Conservation (phyloP, 1,284 basidiomycete species). For the Termitomyces sp. region DNA sequence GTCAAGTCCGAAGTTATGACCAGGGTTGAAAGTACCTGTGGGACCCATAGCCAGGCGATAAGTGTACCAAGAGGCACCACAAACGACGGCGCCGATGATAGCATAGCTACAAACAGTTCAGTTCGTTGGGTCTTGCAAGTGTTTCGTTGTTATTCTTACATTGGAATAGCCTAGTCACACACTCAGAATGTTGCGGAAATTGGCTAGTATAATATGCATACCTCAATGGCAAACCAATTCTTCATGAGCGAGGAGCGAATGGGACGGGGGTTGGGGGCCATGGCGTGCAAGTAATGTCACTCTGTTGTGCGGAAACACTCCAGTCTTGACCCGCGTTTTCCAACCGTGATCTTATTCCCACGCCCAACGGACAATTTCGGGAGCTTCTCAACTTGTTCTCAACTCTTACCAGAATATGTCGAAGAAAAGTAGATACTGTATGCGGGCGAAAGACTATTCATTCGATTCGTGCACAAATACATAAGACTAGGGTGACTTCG, state of each 20-base stretch:
- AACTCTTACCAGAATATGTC: too few species aligned
- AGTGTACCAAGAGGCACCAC: slow-evolving; percentile 69
- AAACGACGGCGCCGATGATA: slow-evolving; percentile 61
- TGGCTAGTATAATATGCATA: slow-evolving; percentile 26
- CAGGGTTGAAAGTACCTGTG: slow-evolving; percentile 42
- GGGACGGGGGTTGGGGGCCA: slow-evolving; percentile 19
- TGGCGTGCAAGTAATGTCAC: slow-evolving; percentile 9
- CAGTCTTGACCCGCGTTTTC: slow-evolving; percentile 2
- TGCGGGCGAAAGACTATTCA: background rate
- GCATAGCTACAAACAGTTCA: slow-evolving; percentile 48
- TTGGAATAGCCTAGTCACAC: slow-evolving; percentile 62
- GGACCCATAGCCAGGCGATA: slow-evolving; percentile 68
- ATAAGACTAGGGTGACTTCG: slow-evolving; percentile 24
- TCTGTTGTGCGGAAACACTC: slow-evolving; percentile 5
- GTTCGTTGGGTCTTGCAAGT: slow-evolving; percentile 1
- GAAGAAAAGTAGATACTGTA: background rate
- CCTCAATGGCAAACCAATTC: slow-evolving; percentile 82
- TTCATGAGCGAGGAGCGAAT: slow-evolving; percentile 49
- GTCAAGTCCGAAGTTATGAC: background rate
- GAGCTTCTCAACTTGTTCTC: too few species aligned
- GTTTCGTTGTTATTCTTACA: slow-evolving; percentile 44
- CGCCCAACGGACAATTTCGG: slow-evolving; percentile 26
- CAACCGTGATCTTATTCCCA: slow-evolving; percentile 22
- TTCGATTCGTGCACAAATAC: slow-evolving; percentile 22
- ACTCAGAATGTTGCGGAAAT: slow-evolving; percentile 1